These are phyloP conservation scores for Chrysosporium queenslandicum DNA, from an alignment of 2,329 filamentous ascomycete genomes.

Conservation along the genomic window DNA sequence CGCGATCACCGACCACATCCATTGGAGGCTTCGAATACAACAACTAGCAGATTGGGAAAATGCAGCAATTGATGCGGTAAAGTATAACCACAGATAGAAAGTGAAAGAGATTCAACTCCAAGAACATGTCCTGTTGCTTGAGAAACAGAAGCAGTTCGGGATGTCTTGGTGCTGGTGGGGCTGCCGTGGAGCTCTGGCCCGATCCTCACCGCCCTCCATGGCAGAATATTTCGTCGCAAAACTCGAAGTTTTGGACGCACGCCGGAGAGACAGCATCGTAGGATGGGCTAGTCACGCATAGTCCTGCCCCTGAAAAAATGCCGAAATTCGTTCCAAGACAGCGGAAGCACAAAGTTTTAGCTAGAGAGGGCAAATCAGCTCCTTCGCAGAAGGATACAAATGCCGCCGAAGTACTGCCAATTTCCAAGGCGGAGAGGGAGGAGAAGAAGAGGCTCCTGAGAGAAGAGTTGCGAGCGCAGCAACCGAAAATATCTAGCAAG, in stretches of 20 bases:
- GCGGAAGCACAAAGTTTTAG: constrained; percentile 46
- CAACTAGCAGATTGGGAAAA: too few species aligned
- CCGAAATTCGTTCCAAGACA: constrained; percentile 46
- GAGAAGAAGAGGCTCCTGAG: constrained; percentile 44
- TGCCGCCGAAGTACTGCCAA: constrained; percentile 34
- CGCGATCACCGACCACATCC: neutral
- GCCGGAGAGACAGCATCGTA: neutral
- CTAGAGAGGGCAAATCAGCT: constrained; percentile 21
- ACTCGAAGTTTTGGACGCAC: neutral
- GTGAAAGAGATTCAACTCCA: too few species aligned
- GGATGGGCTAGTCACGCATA: neutral
- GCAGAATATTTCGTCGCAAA: constrained; percentile 17
- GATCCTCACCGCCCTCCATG: constrained; percentile 16
- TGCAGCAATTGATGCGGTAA: too few species aligned
- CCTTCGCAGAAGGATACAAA: constrained; percentile 38
- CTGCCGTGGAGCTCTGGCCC: neutral
- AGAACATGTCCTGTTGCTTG: too few species aligned
- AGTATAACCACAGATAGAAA: too few species aligned
- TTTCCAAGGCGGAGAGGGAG: constrained; percentile 45
- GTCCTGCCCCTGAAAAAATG: constrained; percentile 24
- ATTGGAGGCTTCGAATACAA: neutral
- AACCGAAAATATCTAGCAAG: constrained; percentile 51
- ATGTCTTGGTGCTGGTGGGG: neutral
- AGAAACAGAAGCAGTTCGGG: too few species aligned
- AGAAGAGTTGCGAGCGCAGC: constrained; percentile 45